Evolutionary conservation across 768 basidiomycete genomes (phyloP).

Genomic region (Phlebiopsis gigantea): DNA sequence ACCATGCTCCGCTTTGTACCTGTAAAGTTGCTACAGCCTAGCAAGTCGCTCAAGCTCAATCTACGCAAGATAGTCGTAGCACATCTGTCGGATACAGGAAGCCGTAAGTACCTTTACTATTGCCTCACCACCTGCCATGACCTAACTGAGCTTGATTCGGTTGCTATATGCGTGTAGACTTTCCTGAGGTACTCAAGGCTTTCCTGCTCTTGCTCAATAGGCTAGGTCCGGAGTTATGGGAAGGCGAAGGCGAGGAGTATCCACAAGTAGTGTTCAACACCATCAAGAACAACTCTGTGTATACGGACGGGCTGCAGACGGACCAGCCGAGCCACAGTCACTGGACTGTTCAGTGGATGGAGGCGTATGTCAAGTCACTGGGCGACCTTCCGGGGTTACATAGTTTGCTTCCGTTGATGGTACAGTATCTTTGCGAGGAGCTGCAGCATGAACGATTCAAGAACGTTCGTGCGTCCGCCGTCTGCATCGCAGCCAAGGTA

Average conservation of each 20-base stretch:
- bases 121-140: conserved; percentile 2
- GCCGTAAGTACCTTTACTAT: conserved; percentile 49
- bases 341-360: conserved; percentile 22
- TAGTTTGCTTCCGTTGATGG: conserved; percentile 66
- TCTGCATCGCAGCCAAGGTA: conserved; percentile 60
- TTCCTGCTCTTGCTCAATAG: conserved; percentile 59
- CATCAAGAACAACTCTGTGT: conserved; percentile 72
- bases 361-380: conserved; percentile 20
- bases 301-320: conserved; percentile 39
- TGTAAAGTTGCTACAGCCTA: conserved; percentile 31
- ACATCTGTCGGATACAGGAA: conserved; percentile 55
- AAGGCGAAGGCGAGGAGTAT: conserved; percentile 62
- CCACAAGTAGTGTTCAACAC: conserved; percentile 77
- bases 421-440: conserved; percentile 74
- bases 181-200: conserved; percentile 50
- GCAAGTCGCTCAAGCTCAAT: conserved; percentile 32
- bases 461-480: conserved; percentile 51
- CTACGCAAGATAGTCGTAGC: conserved; percentile 50
- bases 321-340: conserved; percentile 25
- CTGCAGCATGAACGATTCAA: conserved; percentile 73
- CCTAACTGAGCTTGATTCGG: background rate
- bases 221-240: conserved; percentile 58
- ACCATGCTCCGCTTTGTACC: conserved; percentile 52
- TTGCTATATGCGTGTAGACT: conserved; percentile 38
- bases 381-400: conserved; percentile 16